phyloP scores from a whole-genome alignment of 1,284 basidiomycete genomes.

The Inonotus obliquus region DNA sequence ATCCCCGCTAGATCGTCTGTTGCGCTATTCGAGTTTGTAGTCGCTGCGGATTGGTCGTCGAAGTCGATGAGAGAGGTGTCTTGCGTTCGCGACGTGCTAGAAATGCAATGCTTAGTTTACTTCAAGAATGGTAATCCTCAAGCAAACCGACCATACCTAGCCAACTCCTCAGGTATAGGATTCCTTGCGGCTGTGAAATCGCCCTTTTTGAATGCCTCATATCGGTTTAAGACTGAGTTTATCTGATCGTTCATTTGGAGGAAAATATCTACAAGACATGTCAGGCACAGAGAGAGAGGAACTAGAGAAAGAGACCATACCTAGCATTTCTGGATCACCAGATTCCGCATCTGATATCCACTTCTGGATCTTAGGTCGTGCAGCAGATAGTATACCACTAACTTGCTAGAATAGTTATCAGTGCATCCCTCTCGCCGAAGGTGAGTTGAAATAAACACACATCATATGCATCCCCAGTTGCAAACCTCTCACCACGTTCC shows the following conservation, averaged over 20 bases:
- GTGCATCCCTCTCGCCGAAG: background rate
- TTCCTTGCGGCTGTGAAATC: slow-evolving; percentile 70
- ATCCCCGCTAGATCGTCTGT: slow-evolving; percentile 56
- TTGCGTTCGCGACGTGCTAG: slow-evolving; percentile 22
- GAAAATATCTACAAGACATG: slow-evolving; percentile 65
- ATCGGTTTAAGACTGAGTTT: slow-evolving; percentile 86
- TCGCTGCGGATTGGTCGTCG: slow-evolving; percentile 42
- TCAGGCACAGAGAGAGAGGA: background rate
- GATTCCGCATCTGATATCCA: slow-evolving; percentile 94
- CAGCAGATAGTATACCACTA: slow-evolving; percentile 74
- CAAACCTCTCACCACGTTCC: slow-evolving; percentile 65
- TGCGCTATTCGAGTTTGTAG: slow-evolving; percentile 16
- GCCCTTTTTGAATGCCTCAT: slow-evolving; percentile 88
- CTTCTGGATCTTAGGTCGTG: slow-evolving; percentile 93
- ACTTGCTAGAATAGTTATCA: slow-evolving; percentile 65
- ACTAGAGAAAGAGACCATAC: slow-evolving; percentile 36
- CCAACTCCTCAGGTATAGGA: slow-evolving; percentile 57
- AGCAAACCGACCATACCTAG: slow-evolving; percentile 21
- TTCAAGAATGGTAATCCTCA: background rate
- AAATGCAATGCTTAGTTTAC: background rate
- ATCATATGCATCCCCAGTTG: slow-evolving; percentile 91
- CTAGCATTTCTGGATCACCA: slow-evolving; percentile 82
- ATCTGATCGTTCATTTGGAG: slow-evolving; percentile 97
- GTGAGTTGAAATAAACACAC: slow-evolving; percentile 36
- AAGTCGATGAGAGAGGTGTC: slow-evolving; percentile 68